These are phyloP conservation scores for Pyricularia sp. DNA, from an alignment of 2,329 filamentous ascomycete genomes.

Conservation along the genomic window DNA sequence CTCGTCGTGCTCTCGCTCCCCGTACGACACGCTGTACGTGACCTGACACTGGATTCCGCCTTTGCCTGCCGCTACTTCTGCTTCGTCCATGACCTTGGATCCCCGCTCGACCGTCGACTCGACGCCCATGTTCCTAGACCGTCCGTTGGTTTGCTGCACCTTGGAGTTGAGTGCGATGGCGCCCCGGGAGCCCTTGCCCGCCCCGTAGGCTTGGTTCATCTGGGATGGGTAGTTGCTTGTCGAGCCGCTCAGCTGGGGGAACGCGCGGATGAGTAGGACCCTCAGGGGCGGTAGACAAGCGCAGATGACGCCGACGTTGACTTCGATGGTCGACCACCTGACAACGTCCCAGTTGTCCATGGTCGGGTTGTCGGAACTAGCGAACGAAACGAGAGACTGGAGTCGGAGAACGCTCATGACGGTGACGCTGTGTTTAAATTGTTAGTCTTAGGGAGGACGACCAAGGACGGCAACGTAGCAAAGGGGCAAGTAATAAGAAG, in stretches of 20 bases:
- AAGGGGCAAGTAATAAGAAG: too few relatives aligned
- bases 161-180: background rate
- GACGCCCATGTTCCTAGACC: background rate
- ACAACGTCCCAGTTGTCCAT: conserved; percentile 20
- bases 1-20: background rate
- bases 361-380: conserved; percentile 20
- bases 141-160: background rate
- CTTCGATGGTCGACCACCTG: conserved; percentile 25
- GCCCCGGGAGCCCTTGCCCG: background rate
- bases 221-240: background rate
- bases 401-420: conserved; percentile 22
- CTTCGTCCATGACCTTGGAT: background rate
- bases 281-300: conserved; percentile 22
- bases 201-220: background rate
- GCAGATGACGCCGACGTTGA: conserved; percentile 23
- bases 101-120: background rate
- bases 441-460: background rate
- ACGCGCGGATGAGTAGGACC: conserved; percentile 18
- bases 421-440: conserved; percentile 17
- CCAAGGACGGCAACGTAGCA: too few relatives aligned
- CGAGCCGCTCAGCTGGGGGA: conserved; percentile 14
- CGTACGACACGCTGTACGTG: background rate
- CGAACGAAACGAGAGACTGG: conserved; percentile 18
- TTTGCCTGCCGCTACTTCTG: background rate
- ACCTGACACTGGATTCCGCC: background rate